Conservation (phyloP, 2,329 filamentous ascomycete species). For the Fusarium floridanum region DNA sequence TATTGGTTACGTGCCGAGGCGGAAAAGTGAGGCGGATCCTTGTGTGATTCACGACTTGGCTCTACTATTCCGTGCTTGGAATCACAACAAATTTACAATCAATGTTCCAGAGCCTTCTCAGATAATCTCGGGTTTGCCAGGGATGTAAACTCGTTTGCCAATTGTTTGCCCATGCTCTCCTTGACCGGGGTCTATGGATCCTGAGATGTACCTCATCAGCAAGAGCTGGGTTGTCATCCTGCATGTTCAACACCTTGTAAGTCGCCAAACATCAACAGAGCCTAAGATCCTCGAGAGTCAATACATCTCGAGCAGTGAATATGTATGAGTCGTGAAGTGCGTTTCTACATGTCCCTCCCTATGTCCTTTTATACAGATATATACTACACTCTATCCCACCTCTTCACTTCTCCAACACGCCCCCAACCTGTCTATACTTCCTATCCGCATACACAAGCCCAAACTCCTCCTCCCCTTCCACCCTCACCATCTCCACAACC, state of each 20-base stretch:
- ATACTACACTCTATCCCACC: conserved; percentile 27
- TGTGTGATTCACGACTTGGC: background rate
- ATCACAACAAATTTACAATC: background rate
- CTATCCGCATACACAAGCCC: conserved; percentile 65
- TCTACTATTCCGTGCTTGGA: background rate
- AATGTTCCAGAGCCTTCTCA: conserved; percentile 1
- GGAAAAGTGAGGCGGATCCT: conserved; percentile 16
- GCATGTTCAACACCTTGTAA: background rate
- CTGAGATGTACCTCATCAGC: background rate
- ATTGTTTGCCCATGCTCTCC: background rate
- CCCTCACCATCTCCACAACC: conserved; percentile 60
- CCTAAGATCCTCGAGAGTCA: too few species aligned
- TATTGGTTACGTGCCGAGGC: background rate
- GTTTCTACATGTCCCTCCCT: background rate
- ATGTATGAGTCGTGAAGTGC: background rate
- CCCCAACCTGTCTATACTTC: conserved; percentile 60
- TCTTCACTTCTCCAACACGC: conserved; percentile 46
- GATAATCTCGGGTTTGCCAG: background rate
- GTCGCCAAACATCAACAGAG: background rate
- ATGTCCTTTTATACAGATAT: conserved; percentile 23
- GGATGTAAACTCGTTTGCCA: background rate
- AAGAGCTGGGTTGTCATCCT: background rate
- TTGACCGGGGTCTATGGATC: background rate
- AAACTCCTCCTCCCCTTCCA: conserved; percentile 52
- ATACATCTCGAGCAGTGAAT: background rate